Evolutionary conservation across 177 flowering plant species (phyloP).

Genomic region (Vitis hybrid): DNA sequence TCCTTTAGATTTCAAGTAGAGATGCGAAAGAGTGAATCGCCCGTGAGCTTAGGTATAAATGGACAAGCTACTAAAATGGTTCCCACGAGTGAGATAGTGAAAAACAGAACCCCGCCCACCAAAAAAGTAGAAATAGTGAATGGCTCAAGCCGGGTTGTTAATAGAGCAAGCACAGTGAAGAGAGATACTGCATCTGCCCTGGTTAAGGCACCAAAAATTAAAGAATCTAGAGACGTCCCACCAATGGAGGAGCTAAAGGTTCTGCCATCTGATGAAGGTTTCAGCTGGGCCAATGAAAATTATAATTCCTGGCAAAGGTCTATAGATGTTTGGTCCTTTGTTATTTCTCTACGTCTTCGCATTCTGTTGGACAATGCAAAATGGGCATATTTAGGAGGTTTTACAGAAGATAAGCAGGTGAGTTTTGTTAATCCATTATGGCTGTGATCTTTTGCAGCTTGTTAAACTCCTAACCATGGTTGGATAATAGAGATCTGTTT

Average conservation of each 20-base stretch:
- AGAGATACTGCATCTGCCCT: constrained; percentile 32
- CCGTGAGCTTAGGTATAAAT: constrained; percentile 36
- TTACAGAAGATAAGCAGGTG: constrained; percentile 88
- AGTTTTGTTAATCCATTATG: constrained; percentile 7
- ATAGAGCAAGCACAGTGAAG: constrained; percentile 55
- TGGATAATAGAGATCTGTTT: neutral
- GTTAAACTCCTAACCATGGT: too few species aligned
- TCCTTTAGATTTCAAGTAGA: constrained; percentile 31
- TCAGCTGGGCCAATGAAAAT: constrained; percentile 91
- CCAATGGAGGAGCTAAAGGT: constrained; percentile 60
- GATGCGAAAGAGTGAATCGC: constrained; percentile 43
- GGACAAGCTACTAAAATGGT: constrained; percentile 65
- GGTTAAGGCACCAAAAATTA: constrained; percentile 26
- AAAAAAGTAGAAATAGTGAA: constrained; percentile 31
- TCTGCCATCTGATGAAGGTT: constrained; percentile 80
- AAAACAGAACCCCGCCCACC: constrained; percentile 15
- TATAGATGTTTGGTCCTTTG: constrained; percentile 86
- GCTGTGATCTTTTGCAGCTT: neutral
- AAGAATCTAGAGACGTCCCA: constrained; percentile 38
- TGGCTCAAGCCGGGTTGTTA: constrained; percentile 43
- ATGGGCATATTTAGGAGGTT: constrained; percentile 89
- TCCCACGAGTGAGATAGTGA: constrained; percentile 45
- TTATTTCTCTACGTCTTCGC: constrained; percentile 72
- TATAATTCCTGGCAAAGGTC: constrained; percentile 70
- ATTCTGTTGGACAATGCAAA: constrained; percentile 78